phyloP scores from a whole-genome alignment of 73 alveolate genomes.

The Stentor roeselii region DNA sequence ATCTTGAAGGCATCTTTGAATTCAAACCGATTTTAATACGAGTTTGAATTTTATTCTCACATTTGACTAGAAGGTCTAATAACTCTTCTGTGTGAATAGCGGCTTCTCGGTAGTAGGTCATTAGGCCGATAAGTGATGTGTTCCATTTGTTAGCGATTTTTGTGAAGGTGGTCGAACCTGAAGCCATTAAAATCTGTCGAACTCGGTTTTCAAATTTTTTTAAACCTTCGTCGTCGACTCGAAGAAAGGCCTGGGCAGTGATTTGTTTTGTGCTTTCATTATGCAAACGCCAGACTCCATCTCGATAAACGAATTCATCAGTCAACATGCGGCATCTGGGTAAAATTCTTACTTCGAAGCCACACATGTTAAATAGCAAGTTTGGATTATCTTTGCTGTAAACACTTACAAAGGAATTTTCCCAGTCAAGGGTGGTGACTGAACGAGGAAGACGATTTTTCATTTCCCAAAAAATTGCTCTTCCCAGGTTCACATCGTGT shows the following conservation, averaged over 20 bases:
- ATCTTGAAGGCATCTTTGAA: constrained; percentile 99
- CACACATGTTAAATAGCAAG: constrained; percentile 98
- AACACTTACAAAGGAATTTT: constrained; percentile 98
- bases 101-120: constrained; percentile 99
- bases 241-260: constrained; percentile 99
- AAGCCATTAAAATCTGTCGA: constrained; percentile 97
- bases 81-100: constrained; percentile 98
- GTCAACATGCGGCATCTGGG: constrained; percentile 90
- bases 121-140: constrained; percentile 95
- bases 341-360: constrained; percentile 98
- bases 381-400: constrained; percentile 99
- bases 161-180: constrained; percentile 99
- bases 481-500: constrained; percentile 99
- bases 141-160: constrained; percentile 99
- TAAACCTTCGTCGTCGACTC: constrained; percentile 98
- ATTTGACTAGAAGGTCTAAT: constrained; percentile 97
- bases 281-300: constrained; percentile 99
- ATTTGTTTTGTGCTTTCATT: constrained; percentile 99
- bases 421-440: constrained; percentile 98
- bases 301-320: constrained; percentile 96
- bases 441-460: constrained; percentile 98
- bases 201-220: constrained; percentile 97
- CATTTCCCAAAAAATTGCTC: constrained; percentile 99
- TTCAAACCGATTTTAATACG: constrained; percentile 99
- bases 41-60: constrained; percentile 96